Conservation (phyloP, 495 filamentous ascomycete genomes). For the Rhizodiscina lignyota region DNA sequence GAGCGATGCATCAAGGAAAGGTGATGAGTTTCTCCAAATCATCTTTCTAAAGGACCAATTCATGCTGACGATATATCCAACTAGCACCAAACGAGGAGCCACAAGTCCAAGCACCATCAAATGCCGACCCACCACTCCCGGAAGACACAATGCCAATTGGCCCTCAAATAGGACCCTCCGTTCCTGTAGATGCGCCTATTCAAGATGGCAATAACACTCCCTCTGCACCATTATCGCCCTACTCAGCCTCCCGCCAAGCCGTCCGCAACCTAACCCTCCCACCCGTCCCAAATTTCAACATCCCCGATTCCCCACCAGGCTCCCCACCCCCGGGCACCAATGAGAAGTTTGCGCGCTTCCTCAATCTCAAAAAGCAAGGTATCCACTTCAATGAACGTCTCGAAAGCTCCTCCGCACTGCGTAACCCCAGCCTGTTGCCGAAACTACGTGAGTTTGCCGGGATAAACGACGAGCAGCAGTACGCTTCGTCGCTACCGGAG, state of each 20-base stretch:
- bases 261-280: constrained; percentile 76
- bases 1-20: no score
- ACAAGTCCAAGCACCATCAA: no score
- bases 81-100: no score
- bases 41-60: not conserved
- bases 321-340: constrained; percentile 46
- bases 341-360: constrained; percentile 68
- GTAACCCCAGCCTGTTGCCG: constrained; percentile 63
- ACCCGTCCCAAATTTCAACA: constrained; percentile 57
- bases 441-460: constrained; percentile 74
- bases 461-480: constrained; percentile 50
- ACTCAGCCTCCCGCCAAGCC: constrained; percentile 45
- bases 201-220: constrained; percentile 8
- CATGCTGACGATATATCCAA: not conserved
- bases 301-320: constrained; percentile 71
- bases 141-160: not conserved
- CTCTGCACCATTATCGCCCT: constrained; percentile 44
- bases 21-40: no score
- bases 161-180: constrained; percentile 22
- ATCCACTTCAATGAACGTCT: constrained; percentile 85
- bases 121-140: no score
- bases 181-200: constrained; percentile 11
- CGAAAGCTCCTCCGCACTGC: constrained; percentile 48
- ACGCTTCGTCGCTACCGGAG: constrained; percentile 49
- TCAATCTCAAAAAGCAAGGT: constrained; percentile 67